A percentile compares a stretch with the other conserved stretches of the same genome.
phyloP scores from a whole-genome alignment of 176 grass and related monocot species.

The Miscanthus lutarioriparius region DNA sequence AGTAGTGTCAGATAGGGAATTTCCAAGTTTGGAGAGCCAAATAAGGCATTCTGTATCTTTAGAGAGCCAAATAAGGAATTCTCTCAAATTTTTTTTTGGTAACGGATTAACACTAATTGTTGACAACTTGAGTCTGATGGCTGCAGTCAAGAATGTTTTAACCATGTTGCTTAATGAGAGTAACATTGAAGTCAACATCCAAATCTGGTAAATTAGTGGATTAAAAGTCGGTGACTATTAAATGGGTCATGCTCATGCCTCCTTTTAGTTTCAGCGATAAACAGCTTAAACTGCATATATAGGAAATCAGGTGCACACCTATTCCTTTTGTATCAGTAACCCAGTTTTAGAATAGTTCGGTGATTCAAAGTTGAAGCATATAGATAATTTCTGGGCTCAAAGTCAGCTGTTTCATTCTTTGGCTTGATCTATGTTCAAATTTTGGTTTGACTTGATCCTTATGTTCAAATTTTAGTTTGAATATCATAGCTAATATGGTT shows the following conservation, averaged over 20 bases:
- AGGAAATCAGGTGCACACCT: neutral
- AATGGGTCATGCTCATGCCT: neutral
- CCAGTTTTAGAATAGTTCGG: neutral
- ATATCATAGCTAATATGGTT: neutral
- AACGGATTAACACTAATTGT: neutral
- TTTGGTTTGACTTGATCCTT: conserved; percentile 12
- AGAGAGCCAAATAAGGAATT: too few species aligned
- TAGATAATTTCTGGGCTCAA: neutral
- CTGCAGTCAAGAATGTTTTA: neutral
- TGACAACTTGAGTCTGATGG: neutral
- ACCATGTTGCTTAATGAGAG: neutral
- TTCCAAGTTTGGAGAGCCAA: too few species aligned
- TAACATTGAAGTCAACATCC: neutral
- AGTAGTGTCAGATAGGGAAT: too few species aligned
- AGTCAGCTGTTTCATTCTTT: neutral
- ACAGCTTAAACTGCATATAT: neutral
- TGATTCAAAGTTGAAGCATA: neutral
- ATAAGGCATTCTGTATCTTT: too few species aligned
- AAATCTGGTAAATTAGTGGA: neutral
- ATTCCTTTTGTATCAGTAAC: neutral
- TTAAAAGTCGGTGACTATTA: neutral
- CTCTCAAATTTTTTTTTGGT: too few species aligned
- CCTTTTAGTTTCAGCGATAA: neutral
- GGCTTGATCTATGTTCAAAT: conserved; percentile 9
- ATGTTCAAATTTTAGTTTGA: neutral